Evolutionary conservation across 805 yeast species (phyloP).

Genomic region (Wickerhamiella slavikovae): DNA sequence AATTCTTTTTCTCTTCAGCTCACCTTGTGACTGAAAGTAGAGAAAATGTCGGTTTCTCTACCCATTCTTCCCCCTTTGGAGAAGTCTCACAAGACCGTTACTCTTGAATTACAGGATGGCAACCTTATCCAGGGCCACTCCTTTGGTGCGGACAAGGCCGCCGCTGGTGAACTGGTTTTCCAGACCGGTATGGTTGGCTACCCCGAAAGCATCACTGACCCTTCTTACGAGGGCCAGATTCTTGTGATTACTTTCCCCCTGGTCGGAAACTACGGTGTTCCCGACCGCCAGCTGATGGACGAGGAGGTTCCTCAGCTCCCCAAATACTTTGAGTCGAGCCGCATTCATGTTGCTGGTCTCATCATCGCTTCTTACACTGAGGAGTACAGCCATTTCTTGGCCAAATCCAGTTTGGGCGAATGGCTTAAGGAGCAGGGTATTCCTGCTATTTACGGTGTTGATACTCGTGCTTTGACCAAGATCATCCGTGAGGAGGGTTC

Average conservation of each 20-base stretch:
- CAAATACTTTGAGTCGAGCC: slow-evolving; percentile 78
- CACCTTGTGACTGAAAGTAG: background rate
- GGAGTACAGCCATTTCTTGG: slow-evolving; percentile 83
- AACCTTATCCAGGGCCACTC: slow-evolving; percentile 81
- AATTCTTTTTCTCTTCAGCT: slow-evolving; percentile 1
- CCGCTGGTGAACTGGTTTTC: slow-evolving; percentile 95
- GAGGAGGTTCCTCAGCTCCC: slow-evolving; percentile 61
- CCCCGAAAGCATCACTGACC: slow-evolving; percentile 95
- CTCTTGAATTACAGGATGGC: slow-evolving; percentile 80
- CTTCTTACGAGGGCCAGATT: slow-evolving; percentile 95
- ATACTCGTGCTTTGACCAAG: slow-evolving; percentile 88
- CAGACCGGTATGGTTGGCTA: slow-evolving; percentile 99
- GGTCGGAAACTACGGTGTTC: slow-evolving; percentile 98
- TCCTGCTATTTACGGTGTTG: slow-evolving; percentile 96
- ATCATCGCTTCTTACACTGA: slow-evolving; percentile 95
- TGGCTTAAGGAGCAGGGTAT: slow-evolving; percentile 85
- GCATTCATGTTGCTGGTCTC: slow-evolving; percentile 89
- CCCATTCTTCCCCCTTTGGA: slow-evolving; percentile 87
- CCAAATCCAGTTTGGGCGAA: slow-evolving; percentile 73
- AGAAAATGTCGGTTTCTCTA: slow-evolving; percentile 23
- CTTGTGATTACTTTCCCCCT: slow-evolving; percentile 89
- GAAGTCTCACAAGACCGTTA: slow-evolving; percentile 59
- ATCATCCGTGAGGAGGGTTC: slow-evolving; percentile 83
- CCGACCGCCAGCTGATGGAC: slow-evolving; percentile 61
- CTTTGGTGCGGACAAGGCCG: slow-evolving; percentile 76